Evolutionary conservation across 164 flowering plant genomes (phyloP).

Genomic region (Kingdonia uniflora): DNA sequence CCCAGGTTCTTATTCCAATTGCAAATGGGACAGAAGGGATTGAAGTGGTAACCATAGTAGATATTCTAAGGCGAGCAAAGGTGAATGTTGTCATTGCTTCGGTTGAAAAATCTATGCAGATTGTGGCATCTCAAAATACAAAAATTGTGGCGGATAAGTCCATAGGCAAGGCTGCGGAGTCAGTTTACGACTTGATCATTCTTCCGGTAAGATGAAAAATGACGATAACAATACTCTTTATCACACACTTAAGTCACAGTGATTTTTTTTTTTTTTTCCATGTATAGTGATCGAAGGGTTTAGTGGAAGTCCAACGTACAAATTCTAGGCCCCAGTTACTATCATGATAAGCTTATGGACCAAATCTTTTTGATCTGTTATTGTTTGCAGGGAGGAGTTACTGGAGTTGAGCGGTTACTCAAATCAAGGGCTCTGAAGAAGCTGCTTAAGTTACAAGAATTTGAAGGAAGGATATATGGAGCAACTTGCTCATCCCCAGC

Average conservation of each 20-base stretch:
- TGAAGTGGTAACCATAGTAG: conserved; percentile 63
- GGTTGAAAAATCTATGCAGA: conserved; percentile 52
- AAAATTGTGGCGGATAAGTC: conserved; percentile 70
- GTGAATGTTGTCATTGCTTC: conserved; percentile 76
- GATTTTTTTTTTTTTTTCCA: too few relatives aligned
- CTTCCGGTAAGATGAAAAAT: conserved; percentile 60
- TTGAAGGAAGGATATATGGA: conserved; percentile 57
- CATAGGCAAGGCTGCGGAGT: conserved; percentile 50
- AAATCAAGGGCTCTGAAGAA: conserved; percentile 65
- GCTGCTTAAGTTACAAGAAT: conserved; percentile 72
- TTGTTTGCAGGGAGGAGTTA: conserved; percentile 54
- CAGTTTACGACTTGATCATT: conserved; percentile 70
- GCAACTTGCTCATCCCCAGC: conserved; percentile 57
- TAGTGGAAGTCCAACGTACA: too few relatives aligned
- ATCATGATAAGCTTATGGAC: too few relatives aligned
- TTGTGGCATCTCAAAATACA: conserved; percentile 54
- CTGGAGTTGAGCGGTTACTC: conserved; percentile 46
- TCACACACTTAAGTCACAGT: not conserved
- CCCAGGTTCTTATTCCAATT: conserved; percentile 81
- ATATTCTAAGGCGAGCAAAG: conserved; percentile 78
- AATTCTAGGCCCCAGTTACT: too few relatives aligned
- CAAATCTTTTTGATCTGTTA: too few relatives aligned
- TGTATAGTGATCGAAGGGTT: too few relatives aligned
- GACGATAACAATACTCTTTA: not conserved
- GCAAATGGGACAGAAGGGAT: conserved; percentile 88